Evolutionary conservation across 225 moss, liverwort and hornwort genomes (phyloP).

Genomic region (Antitrichia curtipendula): DNA sequence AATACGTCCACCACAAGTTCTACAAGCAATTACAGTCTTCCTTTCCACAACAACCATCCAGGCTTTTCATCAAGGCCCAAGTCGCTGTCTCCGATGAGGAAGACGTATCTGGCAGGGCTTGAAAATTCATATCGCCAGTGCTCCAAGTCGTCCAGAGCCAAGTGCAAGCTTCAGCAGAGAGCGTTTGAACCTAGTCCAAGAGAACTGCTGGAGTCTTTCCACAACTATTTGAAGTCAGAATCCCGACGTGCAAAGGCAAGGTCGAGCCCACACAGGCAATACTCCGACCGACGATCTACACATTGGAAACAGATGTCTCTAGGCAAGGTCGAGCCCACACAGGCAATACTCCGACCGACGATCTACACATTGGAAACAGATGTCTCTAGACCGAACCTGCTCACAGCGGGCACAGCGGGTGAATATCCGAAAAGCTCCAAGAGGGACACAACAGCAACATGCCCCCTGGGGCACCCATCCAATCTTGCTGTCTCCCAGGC

Average conservation of each 20-base stretch:
- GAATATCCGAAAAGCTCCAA: background rate
- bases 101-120: background rate
- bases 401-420: background rate
- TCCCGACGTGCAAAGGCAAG: conserved; percentile 1
- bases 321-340: background rate
- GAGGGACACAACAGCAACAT: background rate
- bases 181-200: conserved; percentile 9
- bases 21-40: background rate
- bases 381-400: background rate
- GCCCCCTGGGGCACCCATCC: conserved; percentile 33
- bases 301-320: too few relatives aligned
- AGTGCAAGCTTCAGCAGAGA: background rate
- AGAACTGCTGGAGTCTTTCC: conserved; percentile 9
- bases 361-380: background rate
- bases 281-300: too few relatives aligned
- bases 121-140: background rate
- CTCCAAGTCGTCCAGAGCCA: conserved; percentile 6
- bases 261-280: too few relatives aligned
- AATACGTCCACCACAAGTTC: background rate
- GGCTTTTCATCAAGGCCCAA: background rate
- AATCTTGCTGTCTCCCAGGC: background rate
- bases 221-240: conserved; percentile 19
- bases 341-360: background rate
- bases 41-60: background rate
- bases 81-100: conserved; percentile 18